Evolutionary conservation across 106 monocot species (phyloP).

Genomic region (Phalaenopsis aphrodite): DNA sequence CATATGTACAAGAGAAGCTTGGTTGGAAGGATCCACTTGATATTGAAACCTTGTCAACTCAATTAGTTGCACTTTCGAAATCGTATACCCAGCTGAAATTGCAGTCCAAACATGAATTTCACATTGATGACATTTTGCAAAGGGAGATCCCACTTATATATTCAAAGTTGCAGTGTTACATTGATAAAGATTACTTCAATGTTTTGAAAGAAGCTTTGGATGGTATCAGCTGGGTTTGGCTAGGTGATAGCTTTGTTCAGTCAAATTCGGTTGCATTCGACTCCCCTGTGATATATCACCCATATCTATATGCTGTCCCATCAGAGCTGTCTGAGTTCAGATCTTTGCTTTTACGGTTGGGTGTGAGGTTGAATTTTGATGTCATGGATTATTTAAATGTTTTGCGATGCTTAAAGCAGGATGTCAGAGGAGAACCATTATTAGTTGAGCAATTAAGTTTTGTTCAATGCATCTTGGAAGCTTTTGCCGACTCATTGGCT

Average conservation of each 20-base stretch:
- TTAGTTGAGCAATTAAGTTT: constrained; percentile 81
- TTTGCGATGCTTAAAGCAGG: constrained; percentile 47
- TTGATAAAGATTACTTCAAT: constrained; percentile 39
- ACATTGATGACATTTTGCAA: constrained; percentile 35
- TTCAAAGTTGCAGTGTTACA: constrained; percentile 60
- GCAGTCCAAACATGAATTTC: constrained; percentile 25
- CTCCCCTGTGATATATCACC: constrained; percentile 91
- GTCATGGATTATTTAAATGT: constrained; percentile 64
- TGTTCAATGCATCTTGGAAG: constrained; percentile 81
- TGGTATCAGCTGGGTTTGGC: constrained; percentile 73
- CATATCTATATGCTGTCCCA: constrained; percentile 93
- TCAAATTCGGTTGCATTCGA: constrained; percentile 77
- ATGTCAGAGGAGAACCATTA: constrained; percentile 61
- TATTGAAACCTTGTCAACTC: constrained; percentile 44
- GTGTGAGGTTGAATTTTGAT: constrained; percentile 74
- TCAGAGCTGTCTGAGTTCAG: constrained; percentile 76
- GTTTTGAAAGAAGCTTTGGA: constrained; percentile 42
- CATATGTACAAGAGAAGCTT: constrained; percentile 71
- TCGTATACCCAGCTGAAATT: constrained; percentile 40
- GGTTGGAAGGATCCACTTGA: constrained; percentile 62
- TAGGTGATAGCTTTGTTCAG: constrained; percentile 75
- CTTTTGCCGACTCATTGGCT: constrained; percentile 56
- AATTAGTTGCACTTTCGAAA: constrained; percentile 75
- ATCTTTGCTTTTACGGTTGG: constrained; percentile 57
- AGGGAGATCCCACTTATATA: constrained; percentile 65